Percentiles rank a stretch among this genome's conserved stretches.
Evolutionary conservation across 352 stramenopile species (phyloP).

Genomic region (Phytophthora quininea): DNA sequence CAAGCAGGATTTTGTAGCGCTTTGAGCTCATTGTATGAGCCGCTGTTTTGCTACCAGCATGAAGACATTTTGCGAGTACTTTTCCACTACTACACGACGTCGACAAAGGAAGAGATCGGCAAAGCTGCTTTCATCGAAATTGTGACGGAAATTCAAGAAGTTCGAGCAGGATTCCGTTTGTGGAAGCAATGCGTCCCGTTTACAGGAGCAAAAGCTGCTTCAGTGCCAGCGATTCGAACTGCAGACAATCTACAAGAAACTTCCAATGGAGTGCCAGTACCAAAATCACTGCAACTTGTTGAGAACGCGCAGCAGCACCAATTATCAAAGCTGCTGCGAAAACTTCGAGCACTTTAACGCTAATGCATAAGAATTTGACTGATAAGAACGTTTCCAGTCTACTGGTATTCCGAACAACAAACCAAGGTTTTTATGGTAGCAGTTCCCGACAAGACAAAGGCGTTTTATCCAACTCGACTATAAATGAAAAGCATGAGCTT

Average conservation of each 20-base stretch:
- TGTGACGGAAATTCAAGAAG: constrained; percentile 63
- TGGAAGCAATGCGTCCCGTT: constrained; percentile 54
- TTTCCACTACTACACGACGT: constrained; percentile 40
- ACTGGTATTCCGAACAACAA: not conserved
- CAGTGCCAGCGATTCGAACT: constrained; percentile 11
- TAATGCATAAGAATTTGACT: not conserved
- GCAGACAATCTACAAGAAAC: constrained; percentile 8
- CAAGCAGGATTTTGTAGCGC: constrained; percentile 53
- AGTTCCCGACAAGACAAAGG: too few species aligned
- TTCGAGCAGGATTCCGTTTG: constrained; percentile 40
- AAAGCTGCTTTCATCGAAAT: constrained; percentile 62
- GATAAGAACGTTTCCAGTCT: not conserved
- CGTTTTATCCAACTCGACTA: too few species aligned
- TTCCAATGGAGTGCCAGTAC: constrained; percentile 3
- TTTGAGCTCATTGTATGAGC: constrained; percentile 53
- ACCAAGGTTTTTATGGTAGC: too few species aligned
- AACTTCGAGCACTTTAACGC: constrained; percentile 41
- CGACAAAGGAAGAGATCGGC: constrained; percentile 37
- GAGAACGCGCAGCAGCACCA: constrained; percentile 57
- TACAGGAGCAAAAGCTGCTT: not conserved
- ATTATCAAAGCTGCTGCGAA: constrained; percentile 47
- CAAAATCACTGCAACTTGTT: constrained; percentile 34
- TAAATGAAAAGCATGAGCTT: too few species aligned
- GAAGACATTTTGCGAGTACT: constrained; percentile 45
- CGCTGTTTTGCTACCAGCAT: constrained; percentile 63